These are phyloP conservation scores for Fusarium mangiferae DNA, from an alignment of 2,329 filamentous ascomycete species.

Conservation along the genomic window DNA sequence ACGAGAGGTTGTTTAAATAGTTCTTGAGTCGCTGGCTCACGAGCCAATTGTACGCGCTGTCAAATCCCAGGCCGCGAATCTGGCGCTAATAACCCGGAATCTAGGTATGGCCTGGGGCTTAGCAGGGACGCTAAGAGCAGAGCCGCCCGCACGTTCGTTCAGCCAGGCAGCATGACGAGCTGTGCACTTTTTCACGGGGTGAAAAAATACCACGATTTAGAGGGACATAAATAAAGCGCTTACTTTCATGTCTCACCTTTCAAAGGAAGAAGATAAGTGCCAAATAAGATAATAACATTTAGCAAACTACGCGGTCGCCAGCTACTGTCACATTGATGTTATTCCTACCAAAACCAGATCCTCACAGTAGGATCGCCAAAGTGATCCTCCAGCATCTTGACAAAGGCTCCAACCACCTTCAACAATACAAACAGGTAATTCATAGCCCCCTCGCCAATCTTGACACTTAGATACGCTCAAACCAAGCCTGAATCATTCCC, in stretches of 20 bases:
- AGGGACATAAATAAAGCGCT: accelerated
- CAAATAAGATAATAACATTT: neutral
- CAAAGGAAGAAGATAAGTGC: neutral
- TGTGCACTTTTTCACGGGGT: neutral
- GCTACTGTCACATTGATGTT: neutral
- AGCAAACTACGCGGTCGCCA: accelerated
- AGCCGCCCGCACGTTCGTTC: neutral
- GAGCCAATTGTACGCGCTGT: neutral
- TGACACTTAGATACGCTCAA: neutral
- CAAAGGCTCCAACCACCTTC: too few relatives aligned
- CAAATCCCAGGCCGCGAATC: neutral
- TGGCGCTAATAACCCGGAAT: accelerated
- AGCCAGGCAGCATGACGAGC: too few relatives aligned
- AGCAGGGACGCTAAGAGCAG: neutral
- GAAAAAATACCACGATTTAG: neutral
- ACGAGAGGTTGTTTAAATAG: neutral
- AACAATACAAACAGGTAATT: neutral
- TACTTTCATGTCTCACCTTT: accelerated
- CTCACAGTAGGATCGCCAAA: neutral
- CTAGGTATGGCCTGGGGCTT: too few relatives aligned
- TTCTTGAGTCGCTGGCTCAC: neutral
- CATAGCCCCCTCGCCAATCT: accelerated
- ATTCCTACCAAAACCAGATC: neutral
- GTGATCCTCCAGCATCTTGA: too few relatives aligned
- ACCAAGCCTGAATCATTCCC: neutral